Percentiles rank a stretch among this genome's conserved stretches.
Conservation (phyloP, 305 asterid species). For the Coffea humblotiana region DNA sequence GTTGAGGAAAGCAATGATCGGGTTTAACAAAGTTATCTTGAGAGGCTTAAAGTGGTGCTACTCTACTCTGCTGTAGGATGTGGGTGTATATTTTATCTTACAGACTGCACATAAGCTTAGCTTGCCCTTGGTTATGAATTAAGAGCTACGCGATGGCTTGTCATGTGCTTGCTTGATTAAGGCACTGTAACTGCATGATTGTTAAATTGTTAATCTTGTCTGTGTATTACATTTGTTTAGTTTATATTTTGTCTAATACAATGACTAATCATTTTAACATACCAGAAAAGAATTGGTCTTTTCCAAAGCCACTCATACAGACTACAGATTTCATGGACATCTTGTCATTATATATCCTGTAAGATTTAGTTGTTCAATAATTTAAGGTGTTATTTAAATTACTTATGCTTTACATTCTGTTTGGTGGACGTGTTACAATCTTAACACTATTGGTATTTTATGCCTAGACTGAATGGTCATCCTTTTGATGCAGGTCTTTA, state of each 20-base stretch:
- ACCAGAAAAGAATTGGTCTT: background rate
- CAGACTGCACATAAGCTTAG: background rate
- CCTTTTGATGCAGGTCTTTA: slow-evolving; percentile 64
- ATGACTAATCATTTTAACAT: background rate
- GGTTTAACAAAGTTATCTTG: background rate
- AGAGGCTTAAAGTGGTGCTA: background rate
- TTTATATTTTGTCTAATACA: background rate
- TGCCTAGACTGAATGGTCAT: background rate
- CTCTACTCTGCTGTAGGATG: background rate
- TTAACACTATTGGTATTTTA: background rate
- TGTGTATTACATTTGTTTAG: background rate
- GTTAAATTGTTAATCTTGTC: background rate
- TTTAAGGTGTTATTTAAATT: background rate
- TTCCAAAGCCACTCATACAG: background rate
- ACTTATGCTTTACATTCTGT: background rate
- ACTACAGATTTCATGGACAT: background rate
- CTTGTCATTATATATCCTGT: background rate
- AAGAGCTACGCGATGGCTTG: background rate
- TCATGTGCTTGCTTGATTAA: background rate
- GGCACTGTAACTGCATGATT: background rate
- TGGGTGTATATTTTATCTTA: background rate
- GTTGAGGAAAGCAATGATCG: background rate
- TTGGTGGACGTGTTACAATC: background rate
- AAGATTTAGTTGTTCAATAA: background rate
- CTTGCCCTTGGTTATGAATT: background rate